Conservation (phyloP, 192 early-diverging fungal genomes). For the Linnemannia elongata region DNA sequence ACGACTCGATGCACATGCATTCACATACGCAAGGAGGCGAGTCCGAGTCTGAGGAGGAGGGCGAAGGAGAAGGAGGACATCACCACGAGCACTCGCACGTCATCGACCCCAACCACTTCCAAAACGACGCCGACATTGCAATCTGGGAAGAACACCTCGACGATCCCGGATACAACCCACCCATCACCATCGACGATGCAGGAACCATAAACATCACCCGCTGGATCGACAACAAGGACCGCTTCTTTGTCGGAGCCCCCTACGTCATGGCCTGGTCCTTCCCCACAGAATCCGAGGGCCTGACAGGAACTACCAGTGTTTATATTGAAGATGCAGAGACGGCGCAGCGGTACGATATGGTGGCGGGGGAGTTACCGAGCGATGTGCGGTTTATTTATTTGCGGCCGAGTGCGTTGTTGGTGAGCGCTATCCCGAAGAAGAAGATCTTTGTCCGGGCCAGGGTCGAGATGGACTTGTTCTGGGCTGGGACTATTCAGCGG, state of each 20-base stretch:
- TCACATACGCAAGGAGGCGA: conserved; percentile 4
- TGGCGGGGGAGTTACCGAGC: conserved; percentile 28
- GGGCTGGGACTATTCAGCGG: conserved; percentile 24
- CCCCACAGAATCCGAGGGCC: conserved; percentile 13
- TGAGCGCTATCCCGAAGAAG: conserved; percentile 17
- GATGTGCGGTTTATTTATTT: conserved; percentile 38
- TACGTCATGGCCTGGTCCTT: conserved; percentile 46
- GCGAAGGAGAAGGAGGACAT: background rate
- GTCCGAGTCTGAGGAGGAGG: background rate
- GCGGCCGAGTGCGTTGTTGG: conserved; percentile 30
- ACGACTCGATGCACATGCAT: background rate
- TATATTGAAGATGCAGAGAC: conserved; percentile 45
- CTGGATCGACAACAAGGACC: conserved; percentile 38
- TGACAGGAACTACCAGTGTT: conserved; percentile 26
- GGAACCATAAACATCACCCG: conserved; percentile 32
- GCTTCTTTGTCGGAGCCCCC: conserved; percentile 47
- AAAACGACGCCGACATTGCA: conserved; percentile 35
- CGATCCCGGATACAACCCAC: conserved; percentile 42
- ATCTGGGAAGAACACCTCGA: conserved; percentile 35
- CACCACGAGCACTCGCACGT: conserved; percentile 24
- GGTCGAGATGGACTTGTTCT: conserved; percentile 43
- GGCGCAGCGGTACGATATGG: conserved; percentile 41
- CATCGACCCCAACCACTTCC: conserved; percentile 39
- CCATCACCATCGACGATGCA: conserved; percentile 26
- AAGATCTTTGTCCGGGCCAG: conserved; percentile 33